Conservation (phyloP, 73 alveolate genomes). For the Paramecium caudatum region DNA sequence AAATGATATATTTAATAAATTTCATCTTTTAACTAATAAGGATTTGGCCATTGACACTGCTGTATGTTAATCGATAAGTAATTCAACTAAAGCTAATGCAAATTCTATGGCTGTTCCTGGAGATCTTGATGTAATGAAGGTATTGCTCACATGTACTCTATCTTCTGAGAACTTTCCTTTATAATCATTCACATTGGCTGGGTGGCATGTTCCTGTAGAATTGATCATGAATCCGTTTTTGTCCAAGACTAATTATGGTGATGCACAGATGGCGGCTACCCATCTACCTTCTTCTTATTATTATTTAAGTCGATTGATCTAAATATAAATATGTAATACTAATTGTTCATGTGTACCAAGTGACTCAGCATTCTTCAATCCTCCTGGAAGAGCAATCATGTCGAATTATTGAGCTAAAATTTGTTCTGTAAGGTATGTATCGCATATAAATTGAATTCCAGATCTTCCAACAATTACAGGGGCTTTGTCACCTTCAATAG, state of each 20-base stretch:
- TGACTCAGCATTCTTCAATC: conserved; percentile 87
- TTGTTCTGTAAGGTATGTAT: conserved; percentile 40
- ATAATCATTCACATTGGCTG: conserved; percentile 82
- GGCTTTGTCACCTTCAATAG: conserved; percentile 28
- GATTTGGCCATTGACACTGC: conserved; percentile 73
- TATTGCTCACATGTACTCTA: conserved; percentile 87
- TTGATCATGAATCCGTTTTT: conserved; percentile 87
- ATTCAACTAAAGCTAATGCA: conserved; percentile 86
- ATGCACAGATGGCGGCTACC: conserved; percentile 95
- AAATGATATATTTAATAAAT: conserved; percentile 14
- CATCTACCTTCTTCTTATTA: conserved; percentile 83
- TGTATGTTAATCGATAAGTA: conserved; percentile 81
- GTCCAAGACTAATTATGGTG: conserved; percentile 92
- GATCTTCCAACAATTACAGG: conserved; percentile 55
- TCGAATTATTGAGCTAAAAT: conserved; percentile 44
- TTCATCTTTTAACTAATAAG: conserved; percentile 42
- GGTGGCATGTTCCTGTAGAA: conserved; percentile 92
- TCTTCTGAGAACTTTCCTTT: conserved; percentile 82
- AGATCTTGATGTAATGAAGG: conserved; percentile 88
- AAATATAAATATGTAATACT: conserved; percentile 56
- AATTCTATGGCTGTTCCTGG: conserved; percentile 93
- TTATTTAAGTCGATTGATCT: conserved; percentile 79
- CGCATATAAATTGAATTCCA: conserved; percentile 61
- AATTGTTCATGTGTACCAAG: conserved; percentile 46
- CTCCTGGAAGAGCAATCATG: conserved; percentile 93